phyloP scores from a whole-genome alignment of 805 yeast genomes.

The Monosporozyma solicola region DNA sequence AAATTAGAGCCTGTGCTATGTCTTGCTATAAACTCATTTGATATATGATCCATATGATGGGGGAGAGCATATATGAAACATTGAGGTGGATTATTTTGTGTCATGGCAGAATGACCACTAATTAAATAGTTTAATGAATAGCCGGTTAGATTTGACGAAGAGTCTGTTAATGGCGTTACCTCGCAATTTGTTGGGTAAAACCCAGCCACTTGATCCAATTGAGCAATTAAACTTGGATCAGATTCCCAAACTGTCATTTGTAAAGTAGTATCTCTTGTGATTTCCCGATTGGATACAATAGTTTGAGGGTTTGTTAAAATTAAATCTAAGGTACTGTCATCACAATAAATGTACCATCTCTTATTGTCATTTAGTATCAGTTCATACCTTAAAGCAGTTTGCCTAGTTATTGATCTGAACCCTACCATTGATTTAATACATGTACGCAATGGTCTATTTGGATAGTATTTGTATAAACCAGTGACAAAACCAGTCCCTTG shows the following conservation, averaged over 20 bases:
- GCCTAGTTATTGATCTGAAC: conserved; percentile 28
- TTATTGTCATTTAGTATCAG: conserved; percentile 45
- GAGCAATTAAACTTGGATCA: conserved; percentile 4
- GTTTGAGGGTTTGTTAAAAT: conserved; percentile 13
- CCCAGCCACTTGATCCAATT: conserved; percentile 51
- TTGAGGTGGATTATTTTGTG: conserved; percentile 11
- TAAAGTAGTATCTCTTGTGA: conserved; percentile 41
- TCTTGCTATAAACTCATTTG: conserved; percentile 13
- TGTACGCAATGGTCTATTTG: neutral
- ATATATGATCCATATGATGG: conserved; percentile 48
- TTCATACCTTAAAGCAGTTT: conserved; percentile 36
- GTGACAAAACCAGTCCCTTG: conserved; percentile 83
- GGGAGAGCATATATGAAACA: conserved; percentile 54
- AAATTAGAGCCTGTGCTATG: conserved; percentile 16
- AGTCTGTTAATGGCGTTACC: conserved; percentile 34
- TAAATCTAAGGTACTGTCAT: conserved; percentile 3
- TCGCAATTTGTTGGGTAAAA: conserved; percentile 43
- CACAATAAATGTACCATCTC: conserved; percentile 31
- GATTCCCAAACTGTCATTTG: conserved; percentile 50
- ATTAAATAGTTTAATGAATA: conserved; percentile 28
- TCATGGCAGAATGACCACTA: conserved; percentile 41
- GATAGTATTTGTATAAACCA: conserved; percentile 35
- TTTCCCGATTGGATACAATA: conserved; percentile 11
- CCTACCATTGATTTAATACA: conserved; percentile 41
- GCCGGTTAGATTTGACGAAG: neutral